These are phyloP conservation scores for Gnaphalium uliginosum DNA, from an alignment of 129 eudicot genomes.

Conservation along the genomic window DNA sequence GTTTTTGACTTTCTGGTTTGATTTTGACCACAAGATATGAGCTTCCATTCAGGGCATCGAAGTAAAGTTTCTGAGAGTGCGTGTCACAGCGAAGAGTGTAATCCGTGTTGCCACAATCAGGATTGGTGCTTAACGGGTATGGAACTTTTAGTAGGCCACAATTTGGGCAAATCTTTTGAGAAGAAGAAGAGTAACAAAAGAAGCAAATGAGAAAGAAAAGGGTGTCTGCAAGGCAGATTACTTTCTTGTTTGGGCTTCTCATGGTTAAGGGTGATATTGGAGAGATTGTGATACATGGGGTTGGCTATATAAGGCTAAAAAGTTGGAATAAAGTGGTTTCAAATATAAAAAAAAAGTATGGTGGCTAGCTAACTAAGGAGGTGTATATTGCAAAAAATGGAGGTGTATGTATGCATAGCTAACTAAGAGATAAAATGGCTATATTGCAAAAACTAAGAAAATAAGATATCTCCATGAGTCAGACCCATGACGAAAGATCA, in stretches of 20 bases:
- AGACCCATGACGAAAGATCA: not conserved
- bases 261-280: conserved; percentile 34
- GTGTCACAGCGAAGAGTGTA: conserved; percentile 55
- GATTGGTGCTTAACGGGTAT: conserved; percentile 62
- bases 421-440: not conserved
- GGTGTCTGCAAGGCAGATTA: conserved; percentile 2
- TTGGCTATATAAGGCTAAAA: conserved; percentile 46
- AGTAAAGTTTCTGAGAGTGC: conserved; percentile 44
- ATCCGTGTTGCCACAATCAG: conserved; percentile 45
- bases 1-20: conserved; percentile 35
- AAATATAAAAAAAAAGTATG: conserved; percentile 21
- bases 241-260: conserved; percentile 21
- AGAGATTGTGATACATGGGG: conserved; percentile 9
- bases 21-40: conserved; percentile 47
- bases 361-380: conserved; percentile 24
- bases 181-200: conserved; percentile 32
- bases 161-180: conserved; percentile 51
- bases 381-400: not conserved
- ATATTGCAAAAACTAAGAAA: not conserved
- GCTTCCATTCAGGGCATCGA: conserved; percentile 57
- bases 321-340: conserved; percentile 40
- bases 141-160: conserved; percentile 57
- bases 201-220: conserved; percentile 38
- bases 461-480: not conserved
- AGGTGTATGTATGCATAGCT: not conserved